Base-by-base conservation (phyloP, 352 stramenopile species). In the Thalassiosira hispida region DNA sequence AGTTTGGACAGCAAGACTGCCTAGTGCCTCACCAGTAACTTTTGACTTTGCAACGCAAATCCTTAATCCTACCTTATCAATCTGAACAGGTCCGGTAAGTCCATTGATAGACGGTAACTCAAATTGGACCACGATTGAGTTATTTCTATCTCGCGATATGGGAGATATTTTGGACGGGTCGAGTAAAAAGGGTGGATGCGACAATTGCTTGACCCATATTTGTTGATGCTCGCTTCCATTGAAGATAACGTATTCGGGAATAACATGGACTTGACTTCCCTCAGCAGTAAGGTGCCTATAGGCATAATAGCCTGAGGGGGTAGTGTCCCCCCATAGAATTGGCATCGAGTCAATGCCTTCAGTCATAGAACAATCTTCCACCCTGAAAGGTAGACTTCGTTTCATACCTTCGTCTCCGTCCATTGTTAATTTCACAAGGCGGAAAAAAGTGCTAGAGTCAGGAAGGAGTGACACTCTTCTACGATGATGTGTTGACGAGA, bases 161-260 rank as follows among this genome's bases (percentile, higher is more conserved):
- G 76, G 76, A 56, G 77, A 81, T 56, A 88, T 85, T 35, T 83
- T 86, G 18, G 46, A 63, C 0, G 78, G 65, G 6, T 89, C 78
- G 23, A 89, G 46, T 31, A 85, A 33, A 77, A 84, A 84, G 0
- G 69, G 65, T 42, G 63, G 67, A 0, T 44, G 33, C 16, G 46
- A 66, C n/a, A 85, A 56, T 77, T 94, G 87, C 38, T 83, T 88
- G 0, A 94, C 76, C n/a, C 73, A 57, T 23, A 94, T 82, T 35
- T 73, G 51, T 46, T 90, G 72, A 49, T 81, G 59, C 16, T 77
- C 29, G 51, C 87, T 90, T 33, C 88, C 88, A 77, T 95, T 95
- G 59, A 91, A 95, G 8, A 95, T 83, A 31, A 94, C 77, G 68
- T 88, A 95, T 66, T 95, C 90, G 25, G 90, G 90, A 14, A 95